Evolutionary conservation across 805 yeast species (phyloP).

Genomic region (Pichia paraexigua): DNA sequence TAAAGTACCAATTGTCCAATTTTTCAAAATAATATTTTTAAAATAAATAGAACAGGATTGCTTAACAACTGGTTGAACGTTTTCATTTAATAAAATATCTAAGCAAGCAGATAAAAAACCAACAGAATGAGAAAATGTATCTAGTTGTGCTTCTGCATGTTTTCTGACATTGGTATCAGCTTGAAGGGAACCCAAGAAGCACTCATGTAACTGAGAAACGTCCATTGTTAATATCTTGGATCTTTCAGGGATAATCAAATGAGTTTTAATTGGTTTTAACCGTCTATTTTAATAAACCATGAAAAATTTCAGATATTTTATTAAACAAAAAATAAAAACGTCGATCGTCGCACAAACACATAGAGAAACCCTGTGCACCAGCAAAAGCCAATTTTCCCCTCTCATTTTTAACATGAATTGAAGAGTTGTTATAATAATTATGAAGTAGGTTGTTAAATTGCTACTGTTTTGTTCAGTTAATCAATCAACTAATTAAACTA

Average conservation of each 20-base stretch:
- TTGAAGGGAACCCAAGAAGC: constrained; percentile 73
- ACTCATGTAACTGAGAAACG: constrained; percentile 54
- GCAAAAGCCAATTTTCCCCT: background rate
- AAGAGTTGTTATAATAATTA: background rate
- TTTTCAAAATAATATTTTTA: constrained; percentile 62
- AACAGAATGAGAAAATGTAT: constrained; percentile 45
- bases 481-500: constrained; percentile 1
- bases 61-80: constrained; percentile 48
- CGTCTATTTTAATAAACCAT: background rate
- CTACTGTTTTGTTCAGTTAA: background rate
- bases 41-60: constrained; percentile 81
- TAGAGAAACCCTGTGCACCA: background rate
- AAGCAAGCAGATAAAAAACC: constrained; percentile 82
- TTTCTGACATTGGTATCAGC: constrained; percentile 53
- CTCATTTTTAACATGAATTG: background rate
- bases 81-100: constrained; percentile 54
- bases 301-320: background rate
- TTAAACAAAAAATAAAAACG: background rate
- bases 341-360: background rate
- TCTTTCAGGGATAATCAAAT: background rate
- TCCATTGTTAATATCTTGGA: constrained; percentile 45
- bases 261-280: background rate
- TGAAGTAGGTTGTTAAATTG: no score
- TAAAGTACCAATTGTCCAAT: constrained; percentile 45
- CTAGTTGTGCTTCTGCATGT: constrained; percentile 63